Conservation (phyloP, 768 basidiomycete genomes). For the Calocybe gangraenosa region DNA sequence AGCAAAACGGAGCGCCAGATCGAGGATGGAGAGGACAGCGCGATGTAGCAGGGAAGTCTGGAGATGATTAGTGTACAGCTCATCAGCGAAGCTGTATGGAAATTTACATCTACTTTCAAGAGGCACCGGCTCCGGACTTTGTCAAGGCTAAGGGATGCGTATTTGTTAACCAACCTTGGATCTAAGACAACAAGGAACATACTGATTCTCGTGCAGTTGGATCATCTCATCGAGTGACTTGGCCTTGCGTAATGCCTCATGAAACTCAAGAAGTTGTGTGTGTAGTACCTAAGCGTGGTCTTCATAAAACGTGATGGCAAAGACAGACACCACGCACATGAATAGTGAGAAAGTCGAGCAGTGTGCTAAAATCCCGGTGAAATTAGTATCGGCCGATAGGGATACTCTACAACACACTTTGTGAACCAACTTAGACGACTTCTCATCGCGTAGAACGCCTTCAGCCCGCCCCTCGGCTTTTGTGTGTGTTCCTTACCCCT, state of each 20-base stretch:
- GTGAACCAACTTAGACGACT: conserved; percentile 81
- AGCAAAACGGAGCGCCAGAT: conserved; percentile 70
- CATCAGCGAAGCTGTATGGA: neutral
- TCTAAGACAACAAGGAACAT: conserved; percentile 22
- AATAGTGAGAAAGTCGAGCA: conserved; percentile 66
- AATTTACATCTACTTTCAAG: conserved; percentile 51
- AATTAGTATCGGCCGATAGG: neutral
- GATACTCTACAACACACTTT: conserved; percentile 50
- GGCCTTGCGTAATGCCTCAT: conserved; percentile 45
- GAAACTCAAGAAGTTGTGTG: conserved; percentile 56
- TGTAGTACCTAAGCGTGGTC: conserved; percentile 56
- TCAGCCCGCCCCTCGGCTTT: conserved; percentile 43
- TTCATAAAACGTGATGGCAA: neutral
- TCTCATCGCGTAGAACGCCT: conserved; percentile 72
- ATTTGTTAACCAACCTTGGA: neutral
- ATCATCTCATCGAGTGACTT: conserved; percentile 78
- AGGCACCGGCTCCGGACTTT: conserved; percentile 61
- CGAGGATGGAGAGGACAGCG: conserved; percentile 64
- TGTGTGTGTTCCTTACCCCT: conserved; percentile 39
- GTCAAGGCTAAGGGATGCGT: conserved; percentile 43
- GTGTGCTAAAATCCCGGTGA: conserved; percentile 9
- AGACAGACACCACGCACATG: conserved; percentile 44
- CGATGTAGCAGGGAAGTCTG: conserved; percentile 64
- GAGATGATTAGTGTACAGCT: neutral
- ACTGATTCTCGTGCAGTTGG: conserved; percentile 66